Percentiles rank a stretch among this genome's conserved stretches.
phyloP scores from a whole-genome alignment of 306 rosid genomes.

The Dicorynia guianensis region DNA sequence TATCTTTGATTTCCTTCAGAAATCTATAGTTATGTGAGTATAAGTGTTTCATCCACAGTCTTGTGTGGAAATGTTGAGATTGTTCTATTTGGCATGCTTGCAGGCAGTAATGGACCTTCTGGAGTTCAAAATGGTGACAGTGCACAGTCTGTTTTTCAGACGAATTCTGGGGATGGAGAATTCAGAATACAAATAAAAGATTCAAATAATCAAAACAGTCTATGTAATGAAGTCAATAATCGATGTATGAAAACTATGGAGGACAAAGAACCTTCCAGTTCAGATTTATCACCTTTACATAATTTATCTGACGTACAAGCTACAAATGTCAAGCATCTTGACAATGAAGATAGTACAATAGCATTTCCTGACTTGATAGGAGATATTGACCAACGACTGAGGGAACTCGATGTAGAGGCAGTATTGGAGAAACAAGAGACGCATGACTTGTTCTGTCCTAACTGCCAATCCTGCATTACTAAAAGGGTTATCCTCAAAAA shows the following conservation, averaged over 20 bases:
- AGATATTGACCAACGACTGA: conserved; percentile 37
- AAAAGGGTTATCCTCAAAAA: conserved; percentile 60
- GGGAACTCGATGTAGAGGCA: conserved; percentile 57
- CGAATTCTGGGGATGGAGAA: conserved; percentile 20
- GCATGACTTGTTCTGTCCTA: conserved; percentile 62
- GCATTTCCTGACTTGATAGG: conserved; percentile 35
- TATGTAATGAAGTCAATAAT: conserved; percentile 29
- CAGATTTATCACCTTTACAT: conserved; percentile 28
- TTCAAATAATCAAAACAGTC: conserved; percentile 20
- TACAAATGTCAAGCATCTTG: neutral
- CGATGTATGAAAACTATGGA: conserved; percentile 14
- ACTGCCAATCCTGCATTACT: conserved; percentile 60
- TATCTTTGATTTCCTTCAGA: neutral
- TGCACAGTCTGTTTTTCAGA: conserved; percentile 20
- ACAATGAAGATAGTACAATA: conserved; percentile 25
- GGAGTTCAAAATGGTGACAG: conserved; percentile 44
- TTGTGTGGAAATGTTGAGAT: conserved; percentile 23
- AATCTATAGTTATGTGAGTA: neutral
- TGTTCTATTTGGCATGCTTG: conserved; percentile 33
- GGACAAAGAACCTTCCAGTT: conserved; percentile 8
- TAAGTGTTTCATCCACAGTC: neutral
- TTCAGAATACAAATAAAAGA: conserved; percentile 28
- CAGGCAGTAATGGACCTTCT: conserved; percentile 46
- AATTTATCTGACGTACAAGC: conserved; percentile 33
- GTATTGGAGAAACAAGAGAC: conserved; percentile 62